phyloP scores from a whole-genome alignment of 345 rosid genomes.

The Ceriops decandra region DNA sequence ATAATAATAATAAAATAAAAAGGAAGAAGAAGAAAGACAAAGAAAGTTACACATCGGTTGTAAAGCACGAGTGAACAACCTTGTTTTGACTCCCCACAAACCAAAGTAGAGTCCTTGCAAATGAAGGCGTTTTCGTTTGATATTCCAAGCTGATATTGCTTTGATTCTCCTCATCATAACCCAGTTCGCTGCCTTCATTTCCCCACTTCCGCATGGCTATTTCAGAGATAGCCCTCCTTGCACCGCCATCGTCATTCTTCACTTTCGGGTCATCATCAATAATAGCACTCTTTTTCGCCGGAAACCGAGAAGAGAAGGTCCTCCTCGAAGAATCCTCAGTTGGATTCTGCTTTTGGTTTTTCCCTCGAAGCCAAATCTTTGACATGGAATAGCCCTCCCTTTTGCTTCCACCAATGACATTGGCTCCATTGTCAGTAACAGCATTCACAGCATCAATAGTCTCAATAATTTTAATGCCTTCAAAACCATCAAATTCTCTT shows the following conservation, averaged over 20 bases:
- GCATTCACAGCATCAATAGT: constrained; percentile 8
- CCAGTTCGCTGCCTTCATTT: constrained; percentile 34
- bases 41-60: constrained; percentile 42
- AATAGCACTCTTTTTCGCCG: constrained; percentile 24
- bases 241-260: constrained; percentile 21
- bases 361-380: constrained; percentile 80
- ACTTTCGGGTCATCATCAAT: constrained; percentile 19
- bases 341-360: constrained; percentile 47
- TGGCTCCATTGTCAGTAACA: constrained; percentile 18
- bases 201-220: constrained; percentile 38
- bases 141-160: constrained; percentile 37
- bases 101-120: constrained; percentile 93
- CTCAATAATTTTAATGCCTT: constrained; percentile 23
- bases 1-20: no score
- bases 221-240: constrained; percentile 37
- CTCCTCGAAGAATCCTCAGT: constrained; percentile 47
- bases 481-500: constrained; percentile 49
- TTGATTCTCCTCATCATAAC: constrained; percentile 44
- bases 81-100: constrained; percentile 85
- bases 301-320: constrained; percentile 62
- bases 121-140: constrained; percentile 72
- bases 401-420: constrained; percentile 25
- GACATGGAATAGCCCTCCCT: constrained; percentile 85
- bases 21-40: not conserved
- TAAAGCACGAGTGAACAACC: constrained; percentile 75